Conservation (phyloP, 169 alveolate genomes). For the Prorocentrum cordatum region DNA sequence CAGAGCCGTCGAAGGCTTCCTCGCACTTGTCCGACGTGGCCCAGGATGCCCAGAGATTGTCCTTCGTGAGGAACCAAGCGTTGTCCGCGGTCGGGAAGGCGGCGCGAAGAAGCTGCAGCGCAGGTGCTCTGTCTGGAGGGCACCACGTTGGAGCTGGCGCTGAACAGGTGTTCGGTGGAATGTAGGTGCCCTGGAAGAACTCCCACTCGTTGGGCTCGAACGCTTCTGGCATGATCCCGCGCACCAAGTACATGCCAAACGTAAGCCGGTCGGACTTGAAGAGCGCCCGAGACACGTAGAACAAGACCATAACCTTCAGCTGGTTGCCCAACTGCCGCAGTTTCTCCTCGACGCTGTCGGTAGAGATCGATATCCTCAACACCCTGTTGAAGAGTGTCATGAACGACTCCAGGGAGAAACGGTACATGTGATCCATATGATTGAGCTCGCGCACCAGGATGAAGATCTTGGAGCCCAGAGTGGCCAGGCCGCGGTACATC, state of each 20-base stretch:
- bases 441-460: constrained; percentile 81
- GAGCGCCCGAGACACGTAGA: constrained; percentile 79
- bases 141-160: constrained; percentile 51
- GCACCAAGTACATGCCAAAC: constrained; percentile 80
- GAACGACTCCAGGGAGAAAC: constrained; percentile 83
- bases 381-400: constrained; percentile 78
- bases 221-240: constrained; percentile 71
- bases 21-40: constrained; percentile 75
- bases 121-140: constrained; percentile 72
- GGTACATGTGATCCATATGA: constrained; percentile 86
- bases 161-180: constrained; percentile 24
- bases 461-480: constrained; percentile 81
- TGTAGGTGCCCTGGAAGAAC: constrained; percentile 79
- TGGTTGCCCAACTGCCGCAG: background rate
- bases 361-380: background rate
- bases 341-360: background rate
- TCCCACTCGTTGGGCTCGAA: constrained; percentile 85
- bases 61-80: constrained; percentile 43
- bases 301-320: constrained; percentile 72
- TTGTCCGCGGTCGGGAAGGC: constrained; percentile 76
- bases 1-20: constrained; percentile 70
- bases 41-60: constrained; percentile 75
- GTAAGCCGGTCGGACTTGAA: constrained; percentile 86
- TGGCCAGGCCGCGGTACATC: constrained; percentile 76
- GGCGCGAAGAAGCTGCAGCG: constrained; percentile 77